Percentiles rank a stretch among this genome's conserved stretches.
These are phyloP conservation scores for Harrya chromipes DNA, from an alignment of 768 basidiomycete species.

Conservation along the genomic window DNA sequence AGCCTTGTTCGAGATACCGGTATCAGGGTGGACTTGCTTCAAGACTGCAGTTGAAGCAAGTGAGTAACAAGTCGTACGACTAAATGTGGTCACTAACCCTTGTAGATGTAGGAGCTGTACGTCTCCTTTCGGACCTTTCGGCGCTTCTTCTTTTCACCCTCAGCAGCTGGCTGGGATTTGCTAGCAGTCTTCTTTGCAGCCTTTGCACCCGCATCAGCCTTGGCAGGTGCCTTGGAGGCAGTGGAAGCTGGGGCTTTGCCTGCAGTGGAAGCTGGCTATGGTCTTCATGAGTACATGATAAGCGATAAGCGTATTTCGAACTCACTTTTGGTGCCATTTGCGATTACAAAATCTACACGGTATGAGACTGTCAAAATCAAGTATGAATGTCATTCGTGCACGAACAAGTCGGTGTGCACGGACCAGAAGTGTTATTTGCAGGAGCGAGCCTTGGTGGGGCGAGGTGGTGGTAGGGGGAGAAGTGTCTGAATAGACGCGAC, in stretches of 20 bases:
- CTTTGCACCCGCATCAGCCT: slow-evolving; percentile 41
- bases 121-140: slow-evolving; percentile 80
- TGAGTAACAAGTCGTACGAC: neutral
- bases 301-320: slow-evolving; percentile 1
- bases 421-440: slow-evolving; percentile 25
- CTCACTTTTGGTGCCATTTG: slow-evolving; percentile 40
- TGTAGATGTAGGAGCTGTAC: slow-evolving; percentile 84
- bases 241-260: slow-evolving; percentile 48
- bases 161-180: slow-evolving; percentile 49
- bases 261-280: slow-evolving; percentile 40
- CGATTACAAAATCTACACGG: slow-evolving; percentile 30
- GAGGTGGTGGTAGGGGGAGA: slow-evolving; percentile 29
- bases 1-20: slow-evolving; percentile 89
- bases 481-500: slow-evolving; percentile 28
- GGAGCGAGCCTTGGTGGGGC: slow-evolving; percentile 12
- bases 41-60: slow-evolving; percentile 46
- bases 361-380: slow-evolving; percentile 23
- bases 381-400: slow-evolving; percentile 13
- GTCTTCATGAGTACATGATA: slow-evolving; percentile 8
- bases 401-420: slow-evolving; percentile 5
- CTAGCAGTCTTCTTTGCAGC: slow-evolving; percentile 61
- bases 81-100: slow-evolving; percentile 43
- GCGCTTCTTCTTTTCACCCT: slow-evolving; percentile 77
- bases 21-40: slow-evolving; percentile 91
- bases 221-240: slow-evolving; percentile 57